Evolutionary conservation across 2,329 filamentous ascomycete species (phyloP).

Genomic region (Fusarium sp.): DNA sequence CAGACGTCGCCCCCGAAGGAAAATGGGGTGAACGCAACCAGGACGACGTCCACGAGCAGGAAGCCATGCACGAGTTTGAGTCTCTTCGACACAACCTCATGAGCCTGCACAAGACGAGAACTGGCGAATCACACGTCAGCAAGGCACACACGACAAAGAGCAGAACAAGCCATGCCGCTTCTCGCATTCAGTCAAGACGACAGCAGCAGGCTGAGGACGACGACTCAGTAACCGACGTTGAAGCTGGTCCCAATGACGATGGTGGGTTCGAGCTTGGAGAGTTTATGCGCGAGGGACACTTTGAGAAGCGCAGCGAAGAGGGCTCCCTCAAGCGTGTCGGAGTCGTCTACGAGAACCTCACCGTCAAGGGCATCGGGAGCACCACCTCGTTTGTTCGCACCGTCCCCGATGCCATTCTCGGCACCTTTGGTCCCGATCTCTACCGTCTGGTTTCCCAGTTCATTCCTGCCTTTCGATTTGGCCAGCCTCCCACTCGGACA

Average conservation of each 20-base stretch:
- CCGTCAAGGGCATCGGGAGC: slow-evolving; percentile 77
- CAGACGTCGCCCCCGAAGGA: slow-evolving; percentile 31
- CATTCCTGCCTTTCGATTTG: slow-evolving; percentile 48
- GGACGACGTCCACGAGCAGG: slow-evolving; percentile 49
- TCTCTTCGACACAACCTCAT: slow-evolving; percentile 50
- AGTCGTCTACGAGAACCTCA: slow-evolving; percentile 81
- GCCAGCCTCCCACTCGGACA: slow-evolving; percentile 40
- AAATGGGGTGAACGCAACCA: slow-evolving; percentile 54
- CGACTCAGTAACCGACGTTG: slow-evolving; percentile 50
- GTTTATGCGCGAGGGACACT: slow-evolving; percentile 37
- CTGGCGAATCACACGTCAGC: slow-evolving; percentile 49
- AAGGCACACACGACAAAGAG: slow-evolving; percentile 15
- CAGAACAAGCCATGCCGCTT: slow-evolving; percentile 16
- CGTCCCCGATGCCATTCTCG: slow-evolving; percentile 78
- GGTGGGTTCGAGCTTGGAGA: slow-evolving; percentile 31
- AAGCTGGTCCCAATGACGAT: slow-evolving; percentile 20
- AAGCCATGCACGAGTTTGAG: slow-evolving; percentile 52
- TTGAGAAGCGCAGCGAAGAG: slow-evolving; percentile 50
- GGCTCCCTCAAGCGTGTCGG: slow-evolving; percentile 81
- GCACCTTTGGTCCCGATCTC: slow-evolving; percentile 84
- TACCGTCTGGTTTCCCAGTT: slow-evolving; percentile 68
- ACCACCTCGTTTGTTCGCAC: slow-evolving; percentile 78
- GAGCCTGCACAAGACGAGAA: slow-evolving; percentile 50
- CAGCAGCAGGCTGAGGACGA: slow-evolving; percentile 42
- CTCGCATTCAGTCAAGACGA: slow-evolving; percentile 27